phyloP scores from a whole-genome alignment of 2,329 filamentous ascomycete species.

The Pestalotiopsis sp. region DNA sequence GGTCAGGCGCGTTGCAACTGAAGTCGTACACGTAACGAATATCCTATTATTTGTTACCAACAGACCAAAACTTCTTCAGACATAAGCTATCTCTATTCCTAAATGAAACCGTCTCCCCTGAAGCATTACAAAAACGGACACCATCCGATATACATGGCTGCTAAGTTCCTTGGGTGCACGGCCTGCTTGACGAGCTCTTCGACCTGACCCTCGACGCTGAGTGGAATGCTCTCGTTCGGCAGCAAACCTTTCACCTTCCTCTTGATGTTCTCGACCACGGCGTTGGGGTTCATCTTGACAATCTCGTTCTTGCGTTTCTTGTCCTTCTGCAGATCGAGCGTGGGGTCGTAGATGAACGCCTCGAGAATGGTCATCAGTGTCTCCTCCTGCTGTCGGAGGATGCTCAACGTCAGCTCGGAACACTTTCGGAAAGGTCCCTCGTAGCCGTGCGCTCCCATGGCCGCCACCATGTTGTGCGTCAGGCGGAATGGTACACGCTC shows the following conservation, averaged over 20 bases:
- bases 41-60: neutral
- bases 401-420: slow-evolving; percentile 82
- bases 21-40: neutral
- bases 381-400: slow-evolving; percentile 89
- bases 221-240: slow-evolving; percentile 83
- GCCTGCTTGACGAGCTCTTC: slow-evolving; percentile 91
- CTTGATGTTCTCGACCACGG: slow-evolving; percentile 86
- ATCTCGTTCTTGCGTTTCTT: slow-evolving; percentile 59
- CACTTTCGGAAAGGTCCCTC: slow-evolving; percentile 92
- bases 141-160: slow-evolving; percentile 98
- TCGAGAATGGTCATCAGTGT: slow-evolving; percentile 97
- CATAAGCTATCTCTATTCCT: neutral
- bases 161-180: slow-evolving; percentile 75
- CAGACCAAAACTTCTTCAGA: too few relatives aligned
- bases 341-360: slow-evolving; percentile 96
- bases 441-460: slow-evolving; percentile 92
- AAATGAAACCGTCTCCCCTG: too few relatives aligned
- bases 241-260: slow-evolving; percentile 84
- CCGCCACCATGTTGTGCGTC: slow-evolving; percentile 98
- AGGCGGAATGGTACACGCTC: slow-evolving; percentile 95
- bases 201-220: slow-evolving; percentile 97
- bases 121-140: slow-evolving; percentile 55
- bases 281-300: slow-evolving; percentile 59
- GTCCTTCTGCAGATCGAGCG: slow-evolving; percentile 81
- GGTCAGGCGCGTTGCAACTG: neutral